Base-by-base conservation (phyloP, 192 early-diverging fungal species). In the Polychytrium aggregatum region DNA sequence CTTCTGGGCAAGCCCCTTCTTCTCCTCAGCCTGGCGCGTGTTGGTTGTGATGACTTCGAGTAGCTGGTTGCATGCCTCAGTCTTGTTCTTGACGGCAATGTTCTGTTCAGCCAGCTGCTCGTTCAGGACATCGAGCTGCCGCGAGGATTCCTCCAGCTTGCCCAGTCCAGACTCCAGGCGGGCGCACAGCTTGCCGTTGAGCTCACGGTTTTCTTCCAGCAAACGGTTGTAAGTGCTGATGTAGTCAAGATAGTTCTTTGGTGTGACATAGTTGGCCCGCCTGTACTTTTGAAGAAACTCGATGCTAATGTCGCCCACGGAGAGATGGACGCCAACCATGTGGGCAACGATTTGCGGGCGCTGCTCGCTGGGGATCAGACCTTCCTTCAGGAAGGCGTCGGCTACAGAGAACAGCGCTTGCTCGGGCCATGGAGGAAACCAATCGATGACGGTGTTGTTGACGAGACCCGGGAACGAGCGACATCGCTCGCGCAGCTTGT, bases 371-470 rank as follows among this genome's bases (percentile, higher is more conserved):
- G 69, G 59, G 21, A 78, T 61, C 5, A 64, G 41, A 18, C 63
- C 63, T 20, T 74, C 72, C 29, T 64, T 57, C 31, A 78, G 51
- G 52, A 78, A 78, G 5, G 75, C 75, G 37, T 74, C 64, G 2
- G 75, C 75, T 4, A 78, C 75, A 4, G 75, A 71, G 28, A 68
- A 74, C 29, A 78, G 53, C 14, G 75, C 75, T 59, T 78, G 75
- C 46, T 78, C 75, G 27, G 75, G 75, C 75, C 75, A 78, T 17
- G 75, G 75, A 10, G 71, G 75, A 53, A 78, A 74, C 72, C 72
- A 78, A 42, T 78, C 71, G 37, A 78, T 78, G 48, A 78, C 70
- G n/a, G 75, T 78, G 52, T 78, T 78, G 55, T 78, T 78, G 33
- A 78, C 75, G 6, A 78, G 53, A 3, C 75, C 75, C 1, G 75